A percentile compares a stretch with the other conserved stretches of the same genome.
phyloP scores from a whole-genome alignment of 108 stramenopile species.

The Cyclotella choctawhatcheeana region DNA sequence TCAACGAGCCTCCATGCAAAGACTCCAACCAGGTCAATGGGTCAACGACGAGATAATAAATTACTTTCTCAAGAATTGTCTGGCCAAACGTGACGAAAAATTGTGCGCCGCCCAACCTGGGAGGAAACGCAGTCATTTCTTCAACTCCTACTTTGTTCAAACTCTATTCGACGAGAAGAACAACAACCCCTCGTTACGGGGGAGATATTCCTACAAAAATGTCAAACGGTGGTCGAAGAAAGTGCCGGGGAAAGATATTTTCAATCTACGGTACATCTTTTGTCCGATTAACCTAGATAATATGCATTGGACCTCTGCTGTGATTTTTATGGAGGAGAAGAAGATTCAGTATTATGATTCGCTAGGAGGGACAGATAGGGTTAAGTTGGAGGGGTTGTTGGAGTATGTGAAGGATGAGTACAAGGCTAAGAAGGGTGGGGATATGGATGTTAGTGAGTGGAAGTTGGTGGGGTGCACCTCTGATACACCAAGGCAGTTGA shows the following conservation, averaged over 20 bases:
- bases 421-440: constrained; percentile 67
- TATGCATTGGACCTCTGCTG: constrained; percentile 94
- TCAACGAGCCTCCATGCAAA: constrained; percentile 66
- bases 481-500: constrained; percentile 80
- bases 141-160: constrained; percentile 95
- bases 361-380: constrained; percentile 60
- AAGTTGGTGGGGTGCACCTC: constrained; percentile 58
- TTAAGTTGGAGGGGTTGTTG: constrained; percentile 70
- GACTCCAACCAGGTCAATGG: constrained; percentile 84
- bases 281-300: constrained; percentile 90
- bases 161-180: constrained; percentile 86
- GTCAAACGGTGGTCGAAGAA: constrained; percentile 94
- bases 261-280: constrained; percentile 90
- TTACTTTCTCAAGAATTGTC: constrained; percentile 86
- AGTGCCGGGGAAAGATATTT: constrained; percentile 92
- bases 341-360: constrained; percentile 85
- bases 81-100: constrained; percentile 82
- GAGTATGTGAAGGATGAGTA: constrained; percentile 88
- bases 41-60: constrained; percentile 98
- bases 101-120: constrained; percentile 63
- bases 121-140: constrained; percentile 85
- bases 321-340: constrained; percentile 89
- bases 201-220: constrained; percentile 89
- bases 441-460: constrained; percentile 79
- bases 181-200: constrained; percentile 46